Percentiles rank a stretch among this genome's conserved stretches.
These are phyloP conservation scores for Lupinus albus DNA, from an alignment of 306 rosid species.

Conservation along the genomic window DNA sequence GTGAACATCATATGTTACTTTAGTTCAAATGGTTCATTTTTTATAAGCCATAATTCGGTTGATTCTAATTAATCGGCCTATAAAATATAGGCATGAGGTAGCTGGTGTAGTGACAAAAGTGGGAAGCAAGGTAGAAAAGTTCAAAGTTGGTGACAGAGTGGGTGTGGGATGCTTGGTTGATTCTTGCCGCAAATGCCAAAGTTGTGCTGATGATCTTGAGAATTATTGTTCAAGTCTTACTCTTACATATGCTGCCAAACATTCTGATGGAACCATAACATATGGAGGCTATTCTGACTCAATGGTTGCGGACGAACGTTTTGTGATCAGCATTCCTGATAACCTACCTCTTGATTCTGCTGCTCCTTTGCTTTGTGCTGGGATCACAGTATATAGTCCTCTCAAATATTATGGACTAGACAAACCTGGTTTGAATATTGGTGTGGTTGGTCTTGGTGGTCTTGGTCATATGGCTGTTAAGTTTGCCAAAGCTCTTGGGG, in stretches of 20 bases:
- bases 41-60: too few relatives aligned
- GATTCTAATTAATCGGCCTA: too few relatives aligned
- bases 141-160: slow-evolving; percentile 59
- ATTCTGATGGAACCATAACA: slow-evolving; percentile 49
- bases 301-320: slow-evolving; percentile 53
- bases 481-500: slow-evolving; percentile 62
- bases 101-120: slow-evolving; percentile 59
- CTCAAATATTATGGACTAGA: slow-evolving; percentile 46
- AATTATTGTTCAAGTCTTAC: slow-evolving; percentile 46
- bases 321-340: slow-evolving; percentile 46
- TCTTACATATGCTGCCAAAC: slow-evolving; percentile 29
- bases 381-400: slow-evolving; percentile 66
- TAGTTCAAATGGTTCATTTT: too few relatives aligned
- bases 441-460: slow-evolving; percentile 66
- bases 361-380: slow-evolving; percentile 70
- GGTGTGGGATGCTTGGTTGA: slow-evolving; percentile 63
- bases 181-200: slow-evolving; percentile 52
- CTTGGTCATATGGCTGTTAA: slow-evolving; percentile 62
- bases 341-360: slow-evolving; percentile 51
- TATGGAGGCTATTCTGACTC: slow-evolving; percentile 60
- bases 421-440: slow-evolving; percentile 52
- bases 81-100: too few relatives aligned
- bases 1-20: too few relatives aligned
- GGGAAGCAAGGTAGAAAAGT: slow-evolving; percentile 53
- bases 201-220: slow-evolving; percentile 49